Evolutionary conservation across 164 flowering plant genomes (phyloP).

Genomic region (Annona squamosa): DNA sequence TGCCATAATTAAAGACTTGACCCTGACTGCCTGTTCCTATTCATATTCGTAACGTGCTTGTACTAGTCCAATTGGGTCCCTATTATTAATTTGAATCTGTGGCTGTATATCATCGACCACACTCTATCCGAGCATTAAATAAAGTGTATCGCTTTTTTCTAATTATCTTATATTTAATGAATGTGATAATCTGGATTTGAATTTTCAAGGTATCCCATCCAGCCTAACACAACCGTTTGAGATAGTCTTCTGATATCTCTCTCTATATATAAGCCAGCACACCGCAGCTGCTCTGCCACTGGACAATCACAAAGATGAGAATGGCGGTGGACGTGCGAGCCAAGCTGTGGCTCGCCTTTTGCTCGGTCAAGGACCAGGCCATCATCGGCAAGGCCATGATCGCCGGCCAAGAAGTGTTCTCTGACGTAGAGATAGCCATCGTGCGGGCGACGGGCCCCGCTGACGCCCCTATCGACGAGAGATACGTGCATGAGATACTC

Average conservation of each 20-base stretch:
- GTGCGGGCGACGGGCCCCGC: conserved; percentile 67
- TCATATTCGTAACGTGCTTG: no score
- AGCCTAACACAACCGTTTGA: not conserved
- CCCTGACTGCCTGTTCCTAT: not conserved
- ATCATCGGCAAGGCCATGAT: conserved; percentile 61
- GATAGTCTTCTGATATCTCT: not conserved
- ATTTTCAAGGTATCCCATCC: not conserved
- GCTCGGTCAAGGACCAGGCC: conserved; percentile 64
- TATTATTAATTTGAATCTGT: no score
- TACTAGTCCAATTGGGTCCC: no score
- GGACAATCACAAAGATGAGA: not conserved
- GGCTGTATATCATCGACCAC: not conserved
- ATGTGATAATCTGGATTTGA: not conserved
- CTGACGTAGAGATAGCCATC: conserved; percentile 54
- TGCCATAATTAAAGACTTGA: not conserved
- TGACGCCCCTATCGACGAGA: conserved; percentile 47
- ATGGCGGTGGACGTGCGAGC: conserved; percentile 24
- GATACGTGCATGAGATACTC: conserved; percentile 55
- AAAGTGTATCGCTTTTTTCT: no score
- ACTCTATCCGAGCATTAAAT: not conserved
- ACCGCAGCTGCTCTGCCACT: not conserved
- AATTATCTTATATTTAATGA: no score
- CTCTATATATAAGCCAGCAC: conserved; percentile 7
- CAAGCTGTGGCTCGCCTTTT: conserved; percentile 52
- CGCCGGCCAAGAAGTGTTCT: conserved; percentile 27